phyloP scores from a whole-genome alignment of 2,329 filamentous ascomycete species.

The Nigrospora osmanthi region DNA sequence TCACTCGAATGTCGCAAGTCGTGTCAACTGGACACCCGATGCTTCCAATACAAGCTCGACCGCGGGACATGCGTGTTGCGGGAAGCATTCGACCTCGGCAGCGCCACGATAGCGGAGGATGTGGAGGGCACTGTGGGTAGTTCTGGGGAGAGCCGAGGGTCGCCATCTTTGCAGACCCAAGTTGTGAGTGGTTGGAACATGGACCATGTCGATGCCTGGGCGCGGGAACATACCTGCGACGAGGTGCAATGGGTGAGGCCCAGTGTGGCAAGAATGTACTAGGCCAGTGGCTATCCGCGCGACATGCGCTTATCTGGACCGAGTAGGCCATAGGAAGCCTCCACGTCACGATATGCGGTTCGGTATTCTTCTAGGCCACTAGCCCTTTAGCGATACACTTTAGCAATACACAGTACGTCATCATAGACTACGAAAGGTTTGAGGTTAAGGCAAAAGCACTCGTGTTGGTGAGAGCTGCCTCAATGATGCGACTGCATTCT shows the following conservation, averaged over 20 bases:
- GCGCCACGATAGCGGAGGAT: neutral
- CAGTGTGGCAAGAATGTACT: neutral
- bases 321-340: too few relatives aligned
- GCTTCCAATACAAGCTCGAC: constrained; percentile 14
- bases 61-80: constrained; percentile 11
- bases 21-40: constrained; percentile 9
- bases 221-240: neutral
- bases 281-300: neutral
- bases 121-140: neutral
- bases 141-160: too few relatives aligned
- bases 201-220: neutral
- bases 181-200: constrained; percentile 1
- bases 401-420: too few relatives aligned
- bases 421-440: too few relatives aligned
- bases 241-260: neutral
- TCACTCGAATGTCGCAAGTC: constrained; percentile 10
- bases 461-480: too few relatives aligned
- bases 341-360: too few relatives aligned
- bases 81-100: neutral
- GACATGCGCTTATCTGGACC: too few relatives aligned
- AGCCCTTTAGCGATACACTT: too few relatives aligned
- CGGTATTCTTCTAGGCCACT: too few relatives aligned
- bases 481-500: too few relatives aligned
- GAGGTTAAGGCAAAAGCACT: too few relatives aligned
- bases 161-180: neutral